A percentile compares a stretch with the other conserved stretches of the same genome.
Evolutionary conservation across 2,329 filamentous ascomycete genomes (phyloP).

Genomic region (Colletotrichum liaoningense): DNA sequence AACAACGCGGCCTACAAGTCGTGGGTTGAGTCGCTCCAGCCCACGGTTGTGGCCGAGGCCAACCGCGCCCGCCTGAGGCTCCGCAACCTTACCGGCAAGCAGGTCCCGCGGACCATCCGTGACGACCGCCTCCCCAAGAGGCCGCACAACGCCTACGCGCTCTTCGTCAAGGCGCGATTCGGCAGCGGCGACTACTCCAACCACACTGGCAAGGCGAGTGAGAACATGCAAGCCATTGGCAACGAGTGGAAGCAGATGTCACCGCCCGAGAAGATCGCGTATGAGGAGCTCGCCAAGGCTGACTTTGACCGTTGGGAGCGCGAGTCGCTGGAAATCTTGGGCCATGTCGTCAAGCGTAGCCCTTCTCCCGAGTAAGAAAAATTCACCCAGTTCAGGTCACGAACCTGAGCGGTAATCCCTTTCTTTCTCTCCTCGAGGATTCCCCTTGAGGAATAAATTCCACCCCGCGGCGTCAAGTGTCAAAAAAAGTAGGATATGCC

Average conservation of each 20-base stretch:
- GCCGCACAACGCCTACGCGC: conserved; percentile 44
- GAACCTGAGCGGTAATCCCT: neutral
- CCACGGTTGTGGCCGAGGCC: conserved; percentile 54
- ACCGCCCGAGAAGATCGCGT: conserved; percentile 54
- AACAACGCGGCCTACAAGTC: conserved; percentile 55
- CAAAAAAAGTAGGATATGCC: neutral
- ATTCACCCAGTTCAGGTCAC: neutral
- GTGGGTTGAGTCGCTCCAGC: conserved; percentile 60
- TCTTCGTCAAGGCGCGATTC: conserved; percentile 54
- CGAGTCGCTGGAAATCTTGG: conserved; percentile 40
- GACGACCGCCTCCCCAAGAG: conserved; percentile 62
- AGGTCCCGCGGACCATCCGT: conserved; percentile 46
- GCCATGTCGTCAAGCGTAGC: conserved; percentile 17
- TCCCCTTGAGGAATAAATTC: neutral
- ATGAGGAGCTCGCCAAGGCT: conserved; percentile 45
- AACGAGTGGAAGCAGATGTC: conserved; percentile 57
- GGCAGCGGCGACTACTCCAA: conserved; percentile 41
- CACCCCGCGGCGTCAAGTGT: neutral
- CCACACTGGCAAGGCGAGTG: conserved; percentile 26
- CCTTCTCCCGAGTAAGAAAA: neutral
- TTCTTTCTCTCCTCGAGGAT: neutral
- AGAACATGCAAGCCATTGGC: conserved; percentile 41
- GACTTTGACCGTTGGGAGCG: conserved; percentile 46
- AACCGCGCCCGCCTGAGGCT: conserved; percentile 60
- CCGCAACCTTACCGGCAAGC: conserved; percentile 43